Base-by-base conservation (phyloP, 768 basidiomycete genomes). In the Lactarius sanguifluus region DNA sequence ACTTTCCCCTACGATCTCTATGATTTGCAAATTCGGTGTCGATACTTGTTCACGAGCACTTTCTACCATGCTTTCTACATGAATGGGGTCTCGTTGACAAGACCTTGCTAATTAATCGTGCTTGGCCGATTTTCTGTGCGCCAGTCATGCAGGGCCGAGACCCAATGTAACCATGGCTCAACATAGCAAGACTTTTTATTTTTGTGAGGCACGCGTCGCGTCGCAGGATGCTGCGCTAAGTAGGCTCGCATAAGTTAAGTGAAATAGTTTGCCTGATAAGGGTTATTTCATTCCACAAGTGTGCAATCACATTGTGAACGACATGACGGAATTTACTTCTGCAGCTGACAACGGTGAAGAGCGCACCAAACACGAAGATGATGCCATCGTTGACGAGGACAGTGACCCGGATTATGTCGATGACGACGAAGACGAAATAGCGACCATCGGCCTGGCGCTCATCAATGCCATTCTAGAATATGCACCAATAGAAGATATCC, bases 31-130 rank as follows among this genome's bases (percentile, higher is more conserved):
- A 86, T 32, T 79, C 80, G 12, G 94, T 79, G 68, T 85, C 77
- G 73, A 77, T 87, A 93, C 69, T 86, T 89, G 73, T 91, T 90
- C 28, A 83, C 85, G 32, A 94, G 82, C 25, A 90, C 86, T 70
- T 88, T 1, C 28, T 28, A 28, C 28, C 28, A 1, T 28, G 28
- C 28, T 30, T 30, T 85, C 92, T 92, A 94, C 47, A 94, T 79
- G 13, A 94, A 76, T 1, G 92, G 93, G 55, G 85, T 85, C 71
- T 85, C 86, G 71, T 87, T 89, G 66, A 88, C 12, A 9, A 34
- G 34, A 1, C 88, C 74, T 92, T 87, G 72, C 82, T 9, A 94
- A 79, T 85, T 34, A 34, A 8, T 20, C 87, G 86, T 34, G 82
- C 80, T 68, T 81, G 76, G 57, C 80, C 79, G 54, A 64, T 67